Percentiles rank a stretch among this genome's conserved stretches.
Evolutionary conservation across 2,329 filamentous ascomycete species (phyloP).

Genomic region (Penicillium sclerotigenum): DNA sequence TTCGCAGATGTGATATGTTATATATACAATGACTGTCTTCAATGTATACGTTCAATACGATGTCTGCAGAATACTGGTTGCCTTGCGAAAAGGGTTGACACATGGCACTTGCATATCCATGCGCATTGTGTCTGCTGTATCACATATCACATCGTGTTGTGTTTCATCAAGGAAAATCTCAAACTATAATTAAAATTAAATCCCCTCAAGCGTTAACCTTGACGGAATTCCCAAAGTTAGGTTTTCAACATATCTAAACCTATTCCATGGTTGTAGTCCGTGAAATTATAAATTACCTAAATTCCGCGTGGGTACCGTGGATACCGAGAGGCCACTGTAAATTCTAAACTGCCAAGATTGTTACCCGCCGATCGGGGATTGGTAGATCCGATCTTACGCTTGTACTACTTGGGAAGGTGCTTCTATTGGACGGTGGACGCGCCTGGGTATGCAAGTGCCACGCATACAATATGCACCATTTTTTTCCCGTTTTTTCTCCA

Average conservation of each 20-base stretch:
- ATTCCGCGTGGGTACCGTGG: neutral
- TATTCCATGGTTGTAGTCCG: neutral
- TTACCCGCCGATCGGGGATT: slow-evolving; percentile 6
- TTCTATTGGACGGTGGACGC: slow-evolving; percentile 1
- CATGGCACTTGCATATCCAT: slow-evolving; percentile 23
- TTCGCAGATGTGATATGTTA: neutral
- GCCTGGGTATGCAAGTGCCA: neutral
- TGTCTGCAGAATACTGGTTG: neutral
- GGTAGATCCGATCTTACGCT: slow-evolving; percentile 10
- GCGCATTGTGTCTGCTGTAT: slow-evolving; percentile 8
- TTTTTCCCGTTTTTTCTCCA: neutral
- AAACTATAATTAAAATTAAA: slow-evolving; percentile 12
- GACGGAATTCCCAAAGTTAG: neutral
- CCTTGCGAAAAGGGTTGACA: slow-evolving; percentile 18
- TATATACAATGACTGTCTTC: neutral
- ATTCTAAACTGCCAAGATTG: neutral
- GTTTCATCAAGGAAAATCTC: neutral
- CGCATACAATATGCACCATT: neutral
- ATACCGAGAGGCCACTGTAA: neutral
- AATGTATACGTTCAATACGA: neutral
- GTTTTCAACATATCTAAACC: neutral
- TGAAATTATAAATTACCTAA: neutral
- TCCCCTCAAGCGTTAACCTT: neutral
- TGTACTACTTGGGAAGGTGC: slow-evolving; percentile 13
- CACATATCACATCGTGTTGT: slow-evolving; percentile 8